Base-by-base conservation (phyloP, 306 rosid genomes). In the Hylodesmum podocarpum region DNA sequence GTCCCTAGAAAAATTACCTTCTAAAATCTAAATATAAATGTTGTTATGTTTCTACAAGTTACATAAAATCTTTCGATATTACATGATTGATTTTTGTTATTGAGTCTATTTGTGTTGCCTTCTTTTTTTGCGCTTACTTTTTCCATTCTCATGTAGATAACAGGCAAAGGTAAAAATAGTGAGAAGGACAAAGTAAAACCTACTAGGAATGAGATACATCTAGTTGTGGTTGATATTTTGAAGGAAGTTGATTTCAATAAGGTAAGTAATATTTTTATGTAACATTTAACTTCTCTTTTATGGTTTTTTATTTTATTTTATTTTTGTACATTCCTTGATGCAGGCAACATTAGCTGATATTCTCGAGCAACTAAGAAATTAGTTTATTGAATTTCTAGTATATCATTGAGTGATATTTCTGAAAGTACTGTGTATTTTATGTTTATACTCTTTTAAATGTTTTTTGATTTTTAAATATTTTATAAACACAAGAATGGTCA, bases 281-380 rank as follows among this genome's bases (percentile, higher is more conserved):
- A 14, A 74, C 53, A 18, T 37, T 70, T n/a, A 22, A 8, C 28
- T 0, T 25, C 15, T 65, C 13, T 79, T 49, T 16, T 76, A 33
- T 5, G 5, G 6, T 11, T 75, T 67, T 68, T n/a, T n/a, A n/a
- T n/a, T n/a, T n/a, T n/a, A n/a, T n/a, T 4, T n/a, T 36, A 14
- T 12, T 64, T 34, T 57, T 22, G 12, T 70, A 25, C 68, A 16
- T 63, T 16, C 29, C 8, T 6, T 72, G 53, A 18, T 85, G 86
- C 91, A 93, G 97, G 96, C 97, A 61, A 93, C 97, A 55, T 78
- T 93, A 82, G 90, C 97, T 15, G 97, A 93, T 72, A 93, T 93
- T 79, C 92, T 93, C 74, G 82, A 73, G 85, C 90, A 82, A 84
- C 94, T 93, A n/a, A n/a, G n/a, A n/a, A n/a, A n/a, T n/a, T n/a